Evolutionary conservation across 148 eudicot species (phyloP), one percentile per base, ranked within the genome.

Genomic region (Chenopodium quinoa): DNA sequence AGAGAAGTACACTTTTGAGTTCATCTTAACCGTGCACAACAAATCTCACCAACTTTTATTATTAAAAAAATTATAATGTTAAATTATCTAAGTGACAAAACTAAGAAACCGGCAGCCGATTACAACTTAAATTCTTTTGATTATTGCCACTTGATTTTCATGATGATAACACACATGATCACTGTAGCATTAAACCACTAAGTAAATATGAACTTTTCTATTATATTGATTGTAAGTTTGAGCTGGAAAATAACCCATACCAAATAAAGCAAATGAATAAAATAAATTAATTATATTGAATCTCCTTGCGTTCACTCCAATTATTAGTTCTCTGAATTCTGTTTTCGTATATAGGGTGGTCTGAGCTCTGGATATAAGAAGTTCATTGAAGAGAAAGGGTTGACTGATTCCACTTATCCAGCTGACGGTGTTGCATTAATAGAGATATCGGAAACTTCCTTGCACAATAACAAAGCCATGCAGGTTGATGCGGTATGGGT

Each of bases 381-480:
- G 83, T 86, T 89, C 66, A 80, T 97, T 56, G 93, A 92, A 65
- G 99, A 94, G 78, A 89, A 87, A 86, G 98, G 97, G 52, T 83
- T 89, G 81, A 83, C 92, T 81, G 97, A 97, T 87, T 93, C 92
- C 86, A 97, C 99, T 60, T 97, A 97, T 86, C 85, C 94, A 75
- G 65, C 88, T 76, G 97, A 92, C 47, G 83, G 91, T 84, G 88
- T 86, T 86, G 95, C 97, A 34, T 91, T 97, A 75, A 81, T 97
- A 85, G 92, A 84, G 84, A 89, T 97, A 84, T 92, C 94, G 82
- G 97, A 95, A 85, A 91, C 93, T 81, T 91, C 99, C 73, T 82
- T 83, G 76, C 98, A 97, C 82, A 94, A 94, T 86, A 92, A 89
- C 83, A 97, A 89, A 88, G 96, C 91, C 58, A 81, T 89, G 78